Conservation (phyloP, 305 asterid species). For the Fraxinus floribunda region DNA sequence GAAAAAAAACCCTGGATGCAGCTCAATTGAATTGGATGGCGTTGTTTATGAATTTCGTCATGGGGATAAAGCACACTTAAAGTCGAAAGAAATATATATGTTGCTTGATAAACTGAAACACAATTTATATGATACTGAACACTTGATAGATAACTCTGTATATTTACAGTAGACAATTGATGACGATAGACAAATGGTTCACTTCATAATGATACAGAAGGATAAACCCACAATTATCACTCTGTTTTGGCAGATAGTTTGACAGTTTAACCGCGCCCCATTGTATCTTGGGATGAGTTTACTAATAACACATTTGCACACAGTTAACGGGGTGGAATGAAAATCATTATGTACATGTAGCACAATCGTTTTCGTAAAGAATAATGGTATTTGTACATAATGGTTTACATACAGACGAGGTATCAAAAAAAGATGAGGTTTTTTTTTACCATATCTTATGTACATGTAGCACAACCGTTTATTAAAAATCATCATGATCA, state of each 20-base stretch:
- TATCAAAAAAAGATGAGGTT: neutral
- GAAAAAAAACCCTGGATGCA: slow-evolving; percentile 42
- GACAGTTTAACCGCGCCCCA: neutral
- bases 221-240: neutral
- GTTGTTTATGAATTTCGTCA: slow-evolving; percentile 28
- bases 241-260: neutral
- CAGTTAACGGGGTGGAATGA: neutral
- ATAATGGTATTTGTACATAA: neutral
- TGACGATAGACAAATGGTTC: neutral
- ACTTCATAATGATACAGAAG: neutral
- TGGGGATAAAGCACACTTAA: slow-evolving; percentile 38
- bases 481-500: neutral
- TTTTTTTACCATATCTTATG: no score
- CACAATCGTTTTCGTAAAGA: no score
- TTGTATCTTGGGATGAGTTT: neutral
- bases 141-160: neutral
- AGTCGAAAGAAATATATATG: slow-evolving; percentile 26
- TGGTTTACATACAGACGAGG: neutral
- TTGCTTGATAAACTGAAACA: slow-evolving; percentile 19
- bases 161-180: neutral
- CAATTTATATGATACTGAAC: slow-evolving; percentile 21
- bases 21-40: slow-evolving; percentile 39
- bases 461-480: neutral
- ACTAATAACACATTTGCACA: neutral
- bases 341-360: neutral